A percentile compares a stretch with the other conserved stretches of the same genome.
These are phyloP conservation scores for Colletotrichum lindemuthianum DNA, from an alignment of 2,329 filamentous ascomycete species.

Conservation along the genomic window DNA sequence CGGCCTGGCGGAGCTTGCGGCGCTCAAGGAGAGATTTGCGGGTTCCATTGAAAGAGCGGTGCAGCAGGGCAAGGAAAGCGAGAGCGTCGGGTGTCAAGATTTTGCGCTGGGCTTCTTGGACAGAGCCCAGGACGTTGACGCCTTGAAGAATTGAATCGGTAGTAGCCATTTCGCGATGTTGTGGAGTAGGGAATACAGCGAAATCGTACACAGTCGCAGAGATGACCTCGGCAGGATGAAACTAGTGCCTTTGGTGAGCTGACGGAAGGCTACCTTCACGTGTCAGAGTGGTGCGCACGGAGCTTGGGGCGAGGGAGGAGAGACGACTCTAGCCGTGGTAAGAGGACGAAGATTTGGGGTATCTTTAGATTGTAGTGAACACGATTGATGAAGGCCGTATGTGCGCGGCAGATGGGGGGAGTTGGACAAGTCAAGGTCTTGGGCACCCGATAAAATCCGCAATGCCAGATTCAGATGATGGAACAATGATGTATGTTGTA, in stretches of 20 bases:
- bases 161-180: conserved; percentile 65
- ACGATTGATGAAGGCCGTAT: conserved; percentile 1
- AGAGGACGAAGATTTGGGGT: conserved; percentile 11
- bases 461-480: conserved; percentile 13
- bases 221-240: too few relatives aligned
- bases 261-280: conserved; percentile 25
- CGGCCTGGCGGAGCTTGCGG: conserved; percentile 85
- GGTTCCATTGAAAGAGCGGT: conserved; percentile 91
- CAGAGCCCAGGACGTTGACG: conserved; percentile 72
- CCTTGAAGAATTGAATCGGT: conserved; percentile 70
- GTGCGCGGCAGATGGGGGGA: not conserved
- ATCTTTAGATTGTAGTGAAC: conserved; percentile 16
- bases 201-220: too few relatives aligned
- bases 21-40: conserved; percentile 91
- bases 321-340: conserved; percentile 19
- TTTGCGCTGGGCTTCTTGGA: conserved; percentile 84
- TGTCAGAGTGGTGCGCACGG: conserved; percentile 23
- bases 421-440: conserved; percentile 5
- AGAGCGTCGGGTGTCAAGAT: conserved; percentile 91
- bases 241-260: not conserved
- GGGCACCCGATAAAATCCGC: conserved; percentile 1
- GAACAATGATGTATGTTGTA: conserved; percentile 21
- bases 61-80: conserved; percentile 91
- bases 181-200: conserved; percentile 1
- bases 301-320: conserved; percentile 25